These are phyloP conservation scores for Aspergillus sp. DNA, from an alignment of 2,329 filamentous ascomycete genomes.

Conservation along the genomic window DNA sequence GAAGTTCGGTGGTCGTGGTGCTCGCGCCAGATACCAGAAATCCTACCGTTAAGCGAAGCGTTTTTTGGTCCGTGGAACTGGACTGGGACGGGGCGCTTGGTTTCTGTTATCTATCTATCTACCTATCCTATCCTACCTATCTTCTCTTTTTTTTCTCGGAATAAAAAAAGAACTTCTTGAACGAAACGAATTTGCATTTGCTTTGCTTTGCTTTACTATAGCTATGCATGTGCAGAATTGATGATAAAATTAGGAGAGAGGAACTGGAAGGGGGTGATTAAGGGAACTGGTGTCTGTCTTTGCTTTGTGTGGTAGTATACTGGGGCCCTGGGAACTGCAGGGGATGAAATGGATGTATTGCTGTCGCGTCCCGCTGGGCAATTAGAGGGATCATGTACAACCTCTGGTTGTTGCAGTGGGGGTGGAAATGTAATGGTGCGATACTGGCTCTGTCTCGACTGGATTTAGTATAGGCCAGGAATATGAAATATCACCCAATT, in stretches of 20 bases:
- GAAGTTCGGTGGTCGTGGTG: constrained; percentile 83
- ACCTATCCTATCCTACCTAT: too few species aligned
- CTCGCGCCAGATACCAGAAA: constrained; percentile 97
- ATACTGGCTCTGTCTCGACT: constrained; percentile 28
- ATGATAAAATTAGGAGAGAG: neutral
- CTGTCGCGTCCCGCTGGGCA: constrained; percentile 14
- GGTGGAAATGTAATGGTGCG: constrained; percentile 20
- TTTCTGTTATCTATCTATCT: constrained; percentile 17
- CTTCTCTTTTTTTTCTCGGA: constrained; percentile 3
- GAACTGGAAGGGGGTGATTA: constrained; percentile 3
- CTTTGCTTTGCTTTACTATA: neutral
- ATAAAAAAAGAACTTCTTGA: constrained; percentile 1
- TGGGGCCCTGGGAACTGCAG: constrained; percentile 14
- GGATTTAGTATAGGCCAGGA: constrained; percentile 31
- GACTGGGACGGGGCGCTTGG: neutral
- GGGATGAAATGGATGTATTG: neutral
- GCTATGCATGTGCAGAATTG: neutral
- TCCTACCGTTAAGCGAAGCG: constrained; percentile 81
- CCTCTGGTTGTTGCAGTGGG: constrained; percentile 25
- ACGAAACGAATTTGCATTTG: neutral
- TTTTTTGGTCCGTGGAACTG: constrained; percentile 6
- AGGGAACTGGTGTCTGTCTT: constrained; percentile 15
- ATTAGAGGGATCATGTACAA: constrained; percentile 15
- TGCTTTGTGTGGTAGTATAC: constrained; percentile 8
- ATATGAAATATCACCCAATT: constrained; percentile 33